A percentile compares a stretch with the other conserved stretches of the same genome.
Evolutionary conservation across 768 basidiomycete species (phyloP).

Genomic region (Russula sp.): DNA sequence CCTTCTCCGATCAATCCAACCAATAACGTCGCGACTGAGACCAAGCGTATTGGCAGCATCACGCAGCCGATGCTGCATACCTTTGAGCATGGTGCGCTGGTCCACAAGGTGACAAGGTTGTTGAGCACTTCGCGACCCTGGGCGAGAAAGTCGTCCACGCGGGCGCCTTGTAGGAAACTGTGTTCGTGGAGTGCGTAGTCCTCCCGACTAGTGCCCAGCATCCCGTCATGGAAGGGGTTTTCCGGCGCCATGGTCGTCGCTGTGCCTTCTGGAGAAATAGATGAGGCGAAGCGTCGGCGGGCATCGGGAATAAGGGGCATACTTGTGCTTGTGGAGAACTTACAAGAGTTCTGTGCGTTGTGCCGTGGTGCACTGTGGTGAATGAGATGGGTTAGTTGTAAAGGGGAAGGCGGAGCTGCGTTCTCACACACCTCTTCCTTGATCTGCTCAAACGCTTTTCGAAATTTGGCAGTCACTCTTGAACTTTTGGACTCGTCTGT

Average conservation of each 20-base stretch:
- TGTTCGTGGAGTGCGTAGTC: conserved; percentile 84
- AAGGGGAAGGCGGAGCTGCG: background rate
- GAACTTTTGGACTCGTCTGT: conserved; percentile 90
- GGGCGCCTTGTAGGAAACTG: conserved; percentile 79
- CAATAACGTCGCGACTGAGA: conserved; percentile 89
- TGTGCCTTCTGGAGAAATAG: conserved; percentile 28
- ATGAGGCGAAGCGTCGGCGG: conserved; percentile 58
- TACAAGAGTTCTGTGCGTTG: conserved; percentile 66
- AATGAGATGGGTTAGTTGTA: background rate
- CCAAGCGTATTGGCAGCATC: conserved; percentile 94
- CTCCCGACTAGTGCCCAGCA: conserved; percentile 58
- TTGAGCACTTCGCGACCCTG: conserved; percentile 92
- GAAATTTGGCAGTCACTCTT: conserved; percentile 79
- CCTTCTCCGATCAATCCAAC: conserved; percentile 97
- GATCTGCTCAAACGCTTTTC: conserved; percentile 74
- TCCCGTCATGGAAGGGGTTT: conserved; percentile 75
- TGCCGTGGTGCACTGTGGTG: conserved; percentile 51
- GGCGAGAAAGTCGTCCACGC: conserved; percentile 86
- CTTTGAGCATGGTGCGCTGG: conserved; percentile 91
- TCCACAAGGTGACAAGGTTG: conserved; percentile 88
- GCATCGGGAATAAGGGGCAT: conserved; percentile 38
- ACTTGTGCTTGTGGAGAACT: conserved; percentile 44
- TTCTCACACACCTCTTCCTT: conserved; percentile 57
- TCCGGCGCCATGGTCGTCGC: conserved; percentile 51
- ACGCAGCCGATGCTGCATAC: conserved; percentile 82